Conservation (phyloP, 768 basidiomycete species). For the Hydnum rufescens region DNA sequence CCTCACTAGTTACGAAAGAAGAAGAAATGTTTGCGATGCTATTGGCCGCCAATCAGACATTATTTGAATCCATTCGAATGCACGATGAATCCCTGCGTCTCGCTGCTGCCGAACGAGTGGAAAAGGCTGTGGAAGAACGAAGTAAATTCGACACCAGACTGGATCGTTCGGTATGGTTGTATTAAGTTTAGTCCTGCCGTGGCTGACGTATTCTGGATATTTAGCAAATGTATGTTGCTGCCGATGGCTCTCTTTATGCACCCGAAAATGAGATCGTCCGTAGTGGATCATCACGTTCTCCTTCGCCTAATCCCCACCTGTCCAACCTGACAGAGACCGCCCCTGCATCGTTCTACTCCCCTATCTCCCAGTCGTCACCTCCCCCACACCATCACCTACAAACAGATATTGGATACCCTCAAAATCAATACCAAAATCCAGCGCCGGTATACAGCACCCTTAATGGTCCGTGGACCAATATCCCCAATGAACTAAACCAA, state of each 20-base stretch:
- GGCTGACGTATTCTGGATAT: background rate
- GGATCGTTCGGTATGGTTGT: constrained; percentile 37
- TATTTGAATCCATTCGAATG: constrained; percentile 45
- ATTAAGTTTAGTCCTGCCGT: background rate
- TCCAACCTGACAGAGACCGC: no score
- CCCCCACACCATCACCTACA: no score
- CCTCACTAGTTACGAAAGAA: constrained; percentile 47
- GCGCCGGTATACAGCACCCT: no score
- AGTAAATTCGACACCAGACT: constrained; percentile 50
- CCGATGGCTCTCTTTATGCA: constrained; percentile 12
- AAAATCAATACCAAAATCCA: no score
- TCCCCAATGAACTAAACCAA: no score
- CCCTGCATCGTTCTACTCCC: no score
- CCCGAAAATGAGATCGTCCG: constrained; percentile 4
- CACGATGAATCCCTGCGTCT: constrained; percentile 63
- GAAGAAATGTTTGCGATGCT: constrained; percentile 56
- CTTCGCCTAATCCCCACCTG: constrained; percentile 28
- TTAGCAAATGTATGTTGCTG: constrained; percentile 12
- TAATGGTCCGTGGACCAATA: no score
- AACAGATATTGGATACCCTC: no score
- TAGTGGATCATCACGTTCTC: constrained; percentile 16
- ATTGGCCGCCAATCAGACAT: constrained; percentile 51
- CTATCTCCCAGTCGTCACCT: no score
- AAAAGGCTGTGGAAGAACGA: constrained; percentile 44
- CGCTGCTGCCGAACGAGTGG: constrained; percentile 29